These are phyloP conservation scores for Xylariales sp. DNA, from an alignment of 2,329 filamentous ascomycete genomes.

Conservation along the genomic window DNA sequence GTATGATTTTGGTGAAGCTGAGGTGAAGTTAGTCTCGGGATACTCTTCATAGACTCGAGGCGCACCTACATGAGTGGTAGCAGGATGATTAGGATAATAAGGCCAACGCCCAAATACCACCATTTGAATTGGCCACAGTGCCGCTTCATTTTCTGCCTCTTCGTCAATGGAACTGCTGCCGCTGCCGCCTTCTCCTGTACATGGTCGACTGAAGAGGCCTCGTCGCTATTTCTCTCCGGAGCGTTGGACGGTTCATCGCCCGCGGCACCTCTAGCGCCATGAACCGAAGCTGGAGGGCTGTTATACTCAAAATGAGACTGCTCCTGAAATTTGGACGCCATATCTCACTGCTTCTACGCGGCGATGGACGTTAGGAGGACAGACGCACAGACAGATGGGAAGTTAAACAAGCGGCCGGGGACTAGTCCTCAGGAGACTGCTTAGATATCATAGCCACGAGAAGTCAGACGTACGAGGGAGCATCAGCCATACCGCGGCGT, in stretches of 20 bases:
- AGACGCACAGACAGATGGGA: conserved; percentile 20
- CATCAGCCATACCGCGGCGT: conserved; percentile 34
- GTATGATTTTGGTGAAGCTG: conserved; percentile 60
- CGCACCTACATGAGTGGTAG: conserved; percentile 59
- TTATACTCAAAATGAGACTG: conserved; percentile 45
- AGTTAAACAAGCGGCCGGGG: conserved; percentile 13
- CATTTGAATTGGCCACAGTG: conserved; percentile 59
- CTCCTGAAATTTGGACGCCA: conserved; percentile 48
- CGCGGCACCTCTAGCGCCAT: conserved; percentile 41
- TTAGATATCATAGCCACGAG: conserved; percentile 28
- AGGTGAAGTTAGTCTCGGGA: conserved; percentile 18
- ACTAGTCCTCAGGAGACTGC: conserved; percentile 21
- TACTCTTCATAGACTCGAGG: background rate
- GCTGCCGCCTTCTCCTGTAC: conserved; percentile 46
- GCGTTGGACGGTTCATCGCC: conserved; percentile 33
- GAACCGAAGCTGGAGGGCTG: conserved; percentile 43
- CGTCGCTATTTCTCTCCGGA: conserved; percentile 38
- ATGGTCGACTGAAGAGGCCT: conserved; percentile 45
- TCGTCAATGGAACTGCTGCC: conserved; percentile 42
- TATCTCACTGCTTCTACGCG: conserved; percentile 38
- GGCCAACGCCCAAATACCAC: conserved; percentile 55
- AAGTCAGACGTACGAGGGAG: conserved; percentile 11
- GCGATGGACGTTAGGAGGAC: conserved; percentile 30
- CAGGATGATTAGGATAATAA: conserved; percentile 57
- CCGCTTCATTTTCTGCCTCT: conserved; percentile 54